Base-by-base conservation (phyloP, 768 basidiomycete species). In the Dictyophora rubrovolvata region DNA sequence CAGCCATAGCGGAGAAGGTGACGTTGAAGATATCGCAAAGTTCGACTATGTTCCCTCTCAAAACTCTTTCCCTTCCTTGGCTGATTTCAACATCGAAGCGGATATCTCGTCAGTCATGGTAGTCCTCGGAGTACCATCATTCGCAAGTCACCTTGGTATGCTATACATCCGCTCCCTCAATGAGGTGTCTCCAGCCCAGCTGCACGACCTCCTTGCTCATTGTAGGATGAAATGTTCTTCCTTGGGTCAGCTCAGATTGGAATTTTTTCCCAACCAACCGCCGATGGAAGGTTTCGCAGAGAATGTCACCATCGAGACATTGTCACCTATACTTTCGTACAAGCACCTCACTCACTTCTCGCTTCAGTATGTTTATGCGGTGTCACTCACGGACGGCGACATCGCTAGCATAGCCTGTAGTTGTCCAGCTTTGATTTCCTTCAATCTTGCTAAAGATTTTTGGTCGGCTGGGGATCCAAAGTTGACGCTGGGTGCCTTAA, bases 61-160 rank as follows among this genome's bases (percentile, higher is more conserved):
- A 63, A 79, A 76, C 18, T 75, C 79, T 0, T 85, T 84, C 64
- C 80, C 80, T 0, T 68, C 73, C 1, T 70, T 85, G 2, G 75
- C 69, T 65, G 82, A 84, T 60, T 71, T 83, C 42, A 77, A 75
- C 1, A 61, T 80, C 48, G 78, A 78, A 14, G 72, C 72, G 11
- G 63, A 68, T 17, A 71, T 82, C 20, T 67, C 69, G 4, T 73
- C 81, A 54, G 69, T 77, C n/a, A 68, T 74, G 3, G 67, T 66
- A 2, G 79, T 85, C 67, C 66, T 85, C 55, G 65, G 69, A 35
- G 64, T 67, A 1, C 61, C 70, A 4, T 80, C 74, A 55, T 71
- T 78, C 0, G 84, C 84, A 0, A 62, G 64, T 5, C 77, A 77
- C 48, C 66, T 86, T 35, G 77, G 74, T 0, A 68, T 68, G 18